Evolutionary conservation across 139 green algal species (phyloP).

Genomic region (Nannochloris sp.): DNA sequence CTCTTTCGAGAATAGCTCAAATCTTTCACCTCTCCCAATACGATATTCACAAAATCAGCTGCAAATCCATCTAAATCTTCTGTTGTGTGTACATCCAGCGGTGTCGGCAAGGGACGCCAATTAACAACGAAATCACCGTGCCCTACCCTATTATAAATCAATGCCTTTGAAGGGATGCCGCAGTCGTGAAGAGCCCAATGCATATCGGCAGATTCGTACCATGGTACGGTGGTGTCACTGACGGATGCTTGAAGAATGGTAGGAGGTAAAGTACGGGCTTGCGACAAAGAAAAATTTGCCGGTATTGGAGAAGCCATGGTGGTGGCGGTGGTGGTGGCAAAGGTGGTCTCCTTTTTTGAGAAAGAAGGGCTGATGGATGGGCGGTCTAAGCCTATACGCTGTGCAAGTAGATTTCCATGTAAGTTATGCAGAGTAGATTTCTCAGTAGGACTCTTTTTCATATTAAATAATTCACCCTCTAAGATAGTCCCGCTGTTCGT

Average conservation of each 20-base stretch:
- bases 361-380: no score
- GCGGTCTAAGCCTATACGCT: slow-evolving; percentile 30
- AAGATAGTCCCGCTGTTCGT: no score
- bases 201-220: slow-evolving; percentile 51
- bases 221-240: slow-evolving; percentile 48
- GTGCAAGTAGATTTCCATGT: slow-evolving; percentile 39
- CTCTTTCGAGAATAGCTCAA: no score
- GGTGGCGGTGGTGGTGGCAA: background rate
- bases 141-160: slow-evolving; percentile 51
- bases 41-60: slow-evolving; percentile 4
- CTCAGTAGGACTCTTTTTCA: no score
- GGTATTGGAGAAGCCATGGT: background rate
- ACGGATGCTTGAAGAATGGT: slow-evolving; percentile 43
- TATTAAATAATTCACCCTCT: no score
- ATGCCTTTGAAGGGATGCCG: slow-evolving; percentile 37
- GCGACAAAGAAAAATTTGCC: slow-evolving; percentile 6
- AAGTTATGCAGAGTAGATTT: no score
- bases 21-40: background rate
- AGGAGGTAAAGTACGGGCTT: slow-evolving; percentile 36
- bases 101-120: slow-evolving; percentile 16
- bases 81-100: background rate
- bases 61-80: slow-evolving; percentile 2
- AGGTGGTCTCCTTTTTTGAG: no score
- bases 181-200: slow-evolving; percentile 37
- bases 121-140: slow-evolving; percentile 49